phyloP scores from a whole-genome alignment of 1,139 yeast genomes.

The Starmera stellimalicola region DNA sequence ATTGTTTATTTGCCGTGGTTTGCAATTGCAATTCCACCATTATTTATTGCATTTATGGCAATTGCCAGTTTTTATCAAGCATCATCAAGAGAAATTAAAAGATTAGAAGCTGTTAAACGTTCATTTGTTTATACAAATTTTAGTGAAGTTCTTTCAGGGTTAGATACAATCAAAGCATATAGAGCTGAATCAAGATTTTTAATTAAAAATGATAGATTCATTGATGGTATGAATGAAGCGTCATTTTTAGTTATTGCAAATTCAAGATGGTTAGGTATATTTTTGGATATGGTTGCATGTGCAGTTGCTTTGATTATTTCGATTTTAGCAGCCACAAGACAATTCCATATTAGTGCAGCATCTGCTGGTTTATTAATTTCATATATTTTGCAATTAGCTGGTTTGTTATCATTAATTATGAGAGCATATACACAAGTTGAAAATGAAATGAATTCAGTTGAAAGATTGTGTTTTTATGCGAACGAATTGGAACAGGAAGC shows the following conservation, averaged over 20 bases:
- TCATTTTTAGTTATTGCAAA: conserved; percentile 55
- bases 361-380: conserved; percentile 69
- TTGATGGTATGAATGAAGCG: conserved; percentile 66
- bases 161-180: conserved; percentile 62
- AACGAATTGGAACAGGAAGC: conserved; percentile 59
- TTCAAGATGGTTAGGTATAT: conserved; percentile 73
- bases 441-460: conserved; percentile 81
- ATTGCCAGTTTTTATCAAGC: conserved; percentile 60
- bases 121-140: conserved; percentile 73
- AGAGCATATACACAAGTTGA: conserved; percentile 61
- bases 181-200: conserved; percentile 41
- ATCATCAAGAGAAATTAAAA: conserved; percentile 75
- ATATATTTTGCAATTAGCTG: conserved; percentile 47
- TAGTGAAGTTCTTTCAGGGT: conserved; percentile 66
- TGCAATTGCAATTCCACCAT: conserved; percentile 58
- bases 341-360: conserved; percentile 54
- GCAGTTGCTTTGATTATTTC: conserved; percentile 36
- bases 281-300: conserved; percentile 47
- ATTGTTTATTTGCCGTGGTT: conserved; percentile 69
- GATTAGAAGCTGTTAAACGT: conserved; percentile 70
- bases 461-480: conserved; percentile 67
- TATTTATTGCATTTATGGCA: conserved; percentile 35
- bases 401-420: conserved; percentile 39
- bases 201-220: conserved; percentile 34
- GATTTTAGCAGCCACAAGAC: conserved; percentile 56